Conservation (phyloP, 1,284 basidiomycete genomes). For the Erythrobasidium hasegawianum region DNA sequence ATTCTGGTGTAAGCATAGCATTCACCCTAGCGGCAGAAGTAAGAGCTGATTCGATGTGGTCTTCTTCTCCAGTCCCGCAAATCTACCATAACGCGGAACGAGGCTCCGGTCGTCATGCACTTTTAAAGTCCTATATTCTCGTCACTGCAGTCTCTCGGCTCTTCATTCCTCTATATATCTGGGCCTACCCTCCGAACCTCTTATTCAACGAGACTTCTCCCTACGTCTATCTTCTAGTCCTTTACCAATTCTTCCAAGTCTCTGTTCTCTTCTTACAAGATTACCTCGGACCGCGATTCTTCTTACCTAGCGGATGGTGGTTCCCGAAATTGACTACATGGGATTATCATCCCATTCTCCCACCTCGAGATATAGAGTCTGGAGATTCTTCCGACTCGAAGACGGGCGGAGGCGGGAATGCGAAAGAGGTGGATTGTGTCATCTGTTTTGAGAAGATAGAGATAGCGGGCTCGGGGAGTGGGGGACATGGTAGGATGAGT, state of each 20-base stretch:
- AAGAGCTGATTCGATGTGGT: not conserved
- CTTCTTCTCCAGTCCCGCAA: constrained; percentile 44
- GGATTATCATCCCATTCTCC: constrained; percentile 47
- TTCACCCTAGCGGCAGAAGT: not conserved
- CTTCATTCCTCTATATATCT: constrained; percentile 48
- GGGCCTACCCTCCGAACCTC: constrained; percentile 45
- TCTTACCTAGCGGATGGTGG: constrained; percentile 39
- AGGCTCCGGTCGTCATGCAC: constrained; percentile 41
- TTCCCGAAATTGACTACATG: constrained; percentile 39
- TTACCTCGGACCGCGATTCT: constrained; percentile 45
- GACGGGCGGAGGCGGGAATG: not conserved
- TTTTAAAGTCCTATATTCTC: constrained; percentile 44
- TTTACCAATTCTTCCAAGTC: constrained; percentile 43
- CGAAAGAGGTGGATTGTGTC: constrained; percentile 43
- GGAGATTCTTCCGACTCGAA: constrained; percentile 15
- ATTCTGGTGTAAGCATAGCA: constrained; percentile 43
- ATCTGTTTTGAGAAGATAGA: constrained; percentile 47
- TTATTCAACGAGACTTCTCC: constrained; percentile 44
- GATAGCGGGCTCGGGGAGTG: constrained; percentile 26
- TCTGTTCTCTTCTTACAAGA: constrained; percentile 44
- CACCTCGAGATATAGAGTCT: constrained; percentile 35
- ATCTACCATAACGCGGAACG: constrained; percentile 45
- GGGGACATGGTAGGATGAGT: constrained; percentile 26
- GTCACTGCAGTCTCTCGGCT: constrained; percentile 46
- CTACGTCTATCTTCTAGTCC: constrained; percentile 43